phyloP scores from a whole-genome alignment of 352 stramenopile genomes.

The Globisporangium uncinulatum region DNA sequence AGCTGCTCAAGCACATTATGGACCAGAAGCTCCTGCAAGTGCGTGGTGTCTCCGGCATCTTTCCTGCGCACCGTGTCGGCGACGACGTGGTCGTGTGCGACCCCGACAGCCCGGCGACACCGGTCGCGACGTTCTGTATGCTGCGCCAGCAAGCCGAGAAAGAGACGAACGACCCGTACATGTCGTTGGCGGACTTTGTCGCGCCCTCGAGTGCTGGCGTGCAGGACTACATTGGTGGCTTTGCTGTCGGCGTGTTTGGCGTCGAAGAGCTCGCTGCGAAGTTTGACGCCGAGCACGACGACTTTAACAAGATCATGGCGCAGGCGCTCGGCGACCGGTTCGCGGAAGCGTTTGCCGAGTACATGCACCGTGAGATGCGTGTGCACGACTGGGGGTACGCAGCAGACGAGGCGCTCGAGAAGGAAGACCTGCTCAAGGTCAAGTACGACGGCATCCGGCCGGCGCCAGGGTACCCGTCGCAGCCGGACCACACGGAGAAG shows the following conservation, averaged over 20 bases:
- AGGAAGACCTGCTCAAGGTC: constrained; percentile 95
- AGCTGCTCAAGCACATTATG: constrained; percentile 93
- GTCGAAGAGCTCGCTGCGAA: constrained; percentile 90
- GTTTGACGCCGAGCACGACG: constrained; percentile 94
- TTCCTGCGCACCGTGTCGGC: constrained; percentile 89
- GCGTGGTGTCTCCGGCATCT: constrained; percentile 92
- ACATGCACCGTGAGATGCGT: constrained; percentile 95
- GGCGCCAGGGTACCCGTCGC: constrained; percentile 96
- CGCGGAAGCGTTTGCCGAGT: constrained; percentile 94
- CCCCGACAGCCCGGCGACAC: constrained; percentile 65
- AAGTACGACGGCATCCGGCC: constrained; percentile 98
- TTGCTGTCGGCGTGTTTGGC: constrained; percentile 95
- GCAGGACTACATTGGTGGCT: constrained; percentile 79
- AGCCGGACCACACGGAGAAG: constrained; percentile 98
- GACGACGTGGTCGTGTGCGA: constrained; percentile 96
- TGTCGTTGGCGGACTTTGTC: constrained; percentile 93
- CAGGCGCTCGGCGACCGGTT: constrained; percentile 76
- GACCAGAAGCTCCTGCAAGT: constrained; percentile 89
- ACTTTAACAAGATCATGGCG: constrained; percentile 98
- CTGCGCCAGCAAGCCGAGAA: constrained; percentile 97
- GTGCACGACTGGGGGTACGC: constrained; percentile 96
- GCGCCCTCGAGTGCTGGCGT: constrained; percentile 9
- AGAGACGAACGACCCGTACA: constrained; percentile 84
- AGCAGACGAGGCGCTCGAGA: constrained; percentile 82
- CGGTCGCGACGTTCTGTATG: constrained; percentile 94